Evolutionary conservation across 441 rosid genomes (phyloP), one percentile per base, ranked within the genome.

Genomic region (Syzygium syzygioides): DNA sequence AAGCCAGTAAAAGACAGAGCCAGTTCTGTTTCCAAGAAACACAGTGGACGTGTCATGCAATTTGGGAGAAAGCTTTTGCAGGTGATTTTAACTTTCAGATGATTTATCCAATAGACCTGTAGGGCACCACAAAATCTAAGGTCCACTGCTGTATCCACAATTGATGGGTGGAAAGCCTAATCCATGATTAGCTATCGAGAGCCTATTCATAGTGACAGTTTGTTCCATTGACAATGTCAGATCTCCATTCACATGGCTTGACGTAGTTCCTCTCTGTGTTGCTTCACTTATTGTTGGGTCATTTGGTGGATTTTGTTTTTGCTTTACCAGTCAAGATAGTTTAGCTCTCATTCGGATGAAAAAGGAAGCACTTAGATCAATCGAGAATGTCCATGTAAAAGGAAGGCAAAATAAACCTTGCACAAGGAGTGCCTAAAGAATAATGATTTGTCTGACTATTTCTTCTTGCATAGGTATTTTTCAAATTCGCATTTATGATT

Each of bases 11-110:
- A 90, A 85, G 88, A 86, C 28, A 87, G 93, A 85, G 85, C 89
- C 64, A 86, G 71, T 41, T 41, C 54, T 68, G 89, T 83, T 59
- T 91, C 86, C 34, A 91, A 92, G 85, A 92, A 92, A 88, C 89
- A 87, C 55, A 90, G 89, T 91, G 93, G 93, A 87, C 92, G 91
- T 32, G 93, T 93, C 19, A 91, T 95, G 85, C 93, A 45, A 55
- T 87, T 93, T 62, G 94, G 95, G 86, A 92, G 96, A 90, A 94
- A 95, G 91, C 94, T 95, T 90, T 90, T 95, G 92, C 95, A 94
- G 97, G 99, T 95, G 93, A 86, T 18, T 84, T 84, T 56, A 13
- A 50, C 28, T 83, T 52, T 57, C 64, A 45, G 87, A 71, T 71
- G 64, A 15, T 53, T 34, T 53, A 80, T 56, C 30, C 87, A 57